These are phyloP conservation scores for Akanthomyces uredinophilus DNA, from an alignment of 2,329 filamentous ascomycete genomes.

Conservation along the genomic window DNA sequence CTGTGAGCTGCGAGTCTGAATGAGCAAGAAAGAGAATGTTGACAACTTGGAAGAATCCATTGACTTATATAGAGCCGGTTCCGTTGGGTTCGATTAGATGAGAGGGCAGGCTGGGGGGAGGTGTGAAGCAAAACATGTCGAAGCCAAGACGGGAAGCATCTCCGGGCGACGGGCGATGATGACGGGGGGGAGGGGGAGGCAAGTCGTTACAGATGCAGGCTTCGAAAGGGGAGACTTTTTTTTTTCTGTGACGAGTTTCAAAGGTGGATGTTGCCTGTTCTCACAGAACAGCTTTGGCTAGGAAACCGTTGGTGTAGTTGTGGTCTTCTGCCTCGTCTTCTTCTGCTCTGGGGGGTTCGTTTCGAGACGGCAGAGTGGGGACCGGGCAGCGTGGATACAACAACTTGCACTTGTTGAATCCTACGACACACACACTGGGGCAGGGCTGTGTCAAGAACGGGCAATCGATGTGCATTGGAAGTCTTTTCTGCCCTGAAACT, in stretches of 20 bases:
- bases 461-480: neutral
- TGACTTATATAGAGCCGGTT: neutral
- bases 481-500: neutral
- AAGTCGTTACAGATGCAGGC: neutral
- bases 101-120: neutral
- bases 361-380: neutral
- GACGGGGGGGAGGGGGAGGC: too few relatives aligned
- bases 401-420: too few relatives aligned
- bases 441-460: neutral
- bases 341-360: neutral
- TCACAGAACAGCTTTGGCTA: neutral
- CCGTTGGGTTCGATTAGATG: neutral
- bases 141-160: neutral
- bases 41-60: neutral
- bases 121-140: neutral
- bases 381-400: neutral
- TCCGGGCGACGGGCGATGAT: neutral
- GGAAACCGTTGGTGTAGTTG: neutral
- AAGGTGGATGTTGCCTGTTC: neutral
- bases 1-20: conserved; percentile 3
- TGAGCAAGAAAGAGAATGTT: neutral
- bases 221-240: neutral
- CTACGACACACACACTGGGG: neutral
- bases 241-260: conserved; percentile 10
- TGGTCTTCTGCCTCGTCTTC: neutral